Base-by-base conservation (phyloP, 2,329 filamentous ascomycete species). In the Alternaria postmessia region DNA sequence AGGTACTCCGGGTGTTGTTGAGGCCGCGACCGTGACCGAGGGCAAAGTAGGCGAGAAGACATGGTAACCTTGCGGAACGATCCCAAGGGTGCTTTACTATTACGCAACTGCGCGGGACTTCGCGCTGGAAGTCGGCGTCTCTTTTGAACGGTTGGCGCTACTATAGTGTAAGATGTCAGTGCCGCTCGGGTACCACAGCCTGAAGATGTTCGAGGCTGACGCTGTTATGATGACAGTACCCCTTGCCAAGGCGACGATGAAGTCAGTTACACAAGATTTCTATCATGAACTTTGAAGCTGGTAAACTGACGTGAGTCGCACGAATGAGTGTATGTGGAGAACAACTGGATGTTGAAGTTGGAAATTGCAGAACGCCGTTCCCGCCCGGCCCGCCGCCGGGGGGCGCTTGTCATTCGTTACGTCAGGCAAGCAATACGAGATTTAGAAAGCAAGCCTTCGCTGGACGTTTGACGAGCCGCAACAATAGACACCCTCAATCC, bases 301-400 rank as follows among this genome's bases (percentile, higher is more conserved):
- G 24, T 14, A 39, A 16, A 38, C 8, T 22, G 9, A 7, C 14
- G 5, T 30, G 30, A 38, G 12, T 39, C 14, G 43, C 22, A 18
- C n/a, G 28, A 18, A n/a, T 22, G 52, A 55, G 43, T 51, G 20
- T 42, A 4, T 14, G 47, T 43, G 44, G 39, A 7, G 20, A 26
- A 18, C 24, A 16, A 56, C 22, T 49, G 11, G 57, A 59, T 42
- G 44, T 47, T 12, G 38, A 39, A 32, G 53, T 36, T 48, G 8
- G 20, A 39, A 51, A 39, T 36, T 34, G 26, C 36, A 47, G 14
- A 46, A 53, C 58, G 58, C 54, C 58, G 48, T 44, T 61, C 54
- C 58, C 54, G 58, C 58, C 42, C 48, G 58, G 54, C 54, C 58
- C 58, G 58, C 43, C 26, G 36, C 26, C 28, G 9, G 14, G 32